phyloP scores from a whole-genome alignment of 1,139 yeast genomes.

The Yamadazyma taylorii region DNA sequence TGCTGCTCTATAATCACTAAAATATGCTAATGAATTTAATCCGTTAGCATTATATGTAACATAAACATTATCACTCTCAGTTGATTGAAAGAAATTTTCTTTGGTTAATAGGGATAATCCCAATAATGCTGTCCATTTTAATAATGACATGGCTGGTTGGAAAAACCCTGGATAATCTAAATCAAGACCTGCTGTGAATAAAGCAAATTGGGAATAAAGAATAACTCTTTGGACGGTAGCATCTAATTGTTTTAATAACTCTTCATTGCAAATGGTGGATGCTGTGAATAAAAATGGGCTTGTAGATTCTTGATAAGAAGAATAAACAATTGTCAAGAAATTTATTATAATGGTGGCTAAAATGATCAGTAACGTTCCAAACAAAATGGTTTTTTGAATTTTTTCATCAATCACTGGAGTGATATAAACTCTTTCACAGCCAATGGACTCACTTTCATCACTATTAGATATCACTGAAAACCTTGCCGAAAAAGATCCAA shows the following conservation, averaged over 20 bases:
- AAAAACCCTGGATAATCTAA: slow-evolving; percentile 64
- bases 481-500: slow-evolving; percentile 45
- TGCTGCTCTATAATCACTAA: slow-evolving; percentile 25
- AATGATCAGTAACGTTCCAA: slow-evolving; percentile 42
- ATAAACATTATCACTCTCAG: slow-evolving; percentile 34
- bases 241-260: slow-evolving; percentile 55
- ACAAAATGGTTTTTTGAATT: slow-evolving; percentile 37
- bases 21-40: slow-evolving; percentile 30
- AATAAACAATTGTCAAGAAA: slow-evolving; percentile 43
- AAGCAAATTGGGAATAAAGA: slow-evolving; percentile 56
- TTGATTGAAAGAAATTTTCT: slow-evolving; percentile 11
- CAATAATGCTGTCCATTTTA: slow-evolving; percentile 39
- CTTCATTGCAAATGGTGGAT: slow-evolving; percentile 60
- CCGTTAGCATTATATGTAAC: slow-evolving; percentile 35
- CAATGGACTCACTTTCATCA: slow-evolving; percentile 35
- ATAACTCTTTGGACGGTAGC: slow-evolving; percentile 54
- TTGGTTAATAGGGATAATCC: slow-evolving; percentile 26
- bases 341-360: slow-evolving; percentile 44
- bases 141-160: slow-evolving; percentile 51
- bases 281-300: slow-evolving; percentile 59
- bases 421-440: slow-evolving; percentile 48
- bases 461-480: slow-evolving; percentile 42
- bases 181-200: slow-evolving; percentile 56
- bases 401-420: slow-evolving; percentile 45
- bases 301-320: slow-evolving; percentile 63